Evolutionary conservation across 768 basidiomycete genomes (phyloP), one percentile per base, ranked within the genome.

Genomic region (Wakefieldia striispora): DNA sequence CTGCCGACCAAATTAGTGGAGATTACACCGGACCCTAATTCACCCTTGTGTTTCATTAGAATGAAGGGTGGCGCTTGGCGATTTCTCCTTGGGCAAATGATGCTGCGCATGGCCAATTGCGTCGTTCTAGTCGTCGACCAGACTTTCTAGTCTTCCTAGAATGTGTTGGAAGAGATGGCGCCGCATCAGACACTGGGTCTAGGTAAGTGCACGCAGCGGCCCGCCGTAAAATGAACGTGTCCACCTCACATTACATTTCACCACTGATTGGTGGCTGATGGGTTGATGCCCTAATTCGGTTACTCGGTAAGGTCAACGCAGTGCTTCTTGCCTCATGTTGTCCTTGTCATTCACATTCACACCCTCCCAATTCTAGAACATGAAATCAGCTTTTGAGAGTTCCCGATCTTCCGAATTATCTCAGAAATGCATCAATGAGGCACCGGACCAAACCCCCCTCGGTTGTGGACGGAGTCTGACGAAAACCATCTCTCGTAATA

Each of bases 301-400:
- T 55, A 43, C 20, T 45, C 45, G 53, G 55, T 45, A 50, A 14
- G 43, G 34, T 33, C 23, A 36, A 52, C 40, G 55, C 63, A 40
- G 53, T 65, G 63, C 63, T 53, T 43, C 54, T 51, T 37, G 59
- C 64, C 64, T 65, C 64, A 40, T 65, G 64, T 61, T 57, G 7
- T 43, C 58, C 64, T 54, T 64, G 50, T 54, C 24, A 57, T 45
- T 52, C 63, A 60, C 63, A 50, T 60, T 61, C 58, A 46, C 52
- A 40, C 52, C 48, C 45, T 49, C 39, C 53, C 14, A 40, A 38
- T 51, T 65, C 64, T 53, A 59, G 62, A 66, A 59, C 44, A 50
- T 55, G 53, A 52, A 51, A 40, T 55, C 42, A 49, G 24, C 43
- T 20, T 17, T 41, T 23, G 41, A 33, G 45, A 47, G 40, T 56